Evolutionary conservation across 441 rosid genomes (phyloP), one percentile per base, ranked within the genome.

Genomic region (Euphorbia celastroides): DNA sequence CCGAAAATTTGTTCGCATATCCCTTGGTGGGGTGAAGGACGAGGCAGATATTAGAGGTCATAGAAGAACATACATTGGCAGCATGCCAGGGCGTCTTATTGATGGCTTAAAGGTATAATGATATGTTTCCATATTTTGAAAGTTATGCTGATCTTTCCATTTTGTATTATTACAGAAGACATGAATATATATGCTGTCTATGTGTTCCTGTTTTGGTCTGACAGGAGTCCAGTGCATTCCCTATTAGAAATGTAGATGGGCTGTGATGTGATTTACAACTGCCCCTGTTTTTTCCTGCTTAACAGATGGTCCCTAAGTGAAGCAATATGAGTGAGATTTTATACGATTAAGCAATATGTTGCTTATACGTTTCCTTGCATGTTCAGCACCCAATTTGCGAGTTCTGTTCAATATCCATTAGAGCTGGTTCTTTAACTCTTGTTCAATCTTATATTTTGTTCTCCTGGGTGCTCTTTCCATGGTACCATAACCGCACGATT

Each of bases 41-140:
- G 99, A 95, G 84, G 98, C 97, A 70, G 99, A 95, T 77, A 92
- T 95, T 66, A 88, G 98, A 83, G 99, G 99, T 68, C 99, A 95
- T 68, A 80, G 98, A 80, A 88, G 99, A 78, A 95, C 99, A 12
- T 95, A 95, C 77, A 92, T 92, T 71, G 98, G 98, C 68, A 95
- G 99, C 84, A 92, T 95, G 99, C 98, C 99, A 36, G 99, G 98
- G 72, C 97, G 97, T 76, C 97, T 95, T 56, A 86, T 92, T 78
- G 98, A 90, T 74, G 98, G 99, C 67, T 62, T 95, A 74, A 94
- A 94, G 98, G 99, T 94, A 72, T 65, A 56, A 66, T n/a, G n/a
- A n/a, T 32, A 7, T 38, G 16, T 17, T 52, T 32, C 52, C 27
- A 5, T 38, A 2, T 38, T 7, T 38, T 38, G 44, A 38, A 38